Conservation (phyloP, 345 rosid species). For the Linum trigynum region DNA sequence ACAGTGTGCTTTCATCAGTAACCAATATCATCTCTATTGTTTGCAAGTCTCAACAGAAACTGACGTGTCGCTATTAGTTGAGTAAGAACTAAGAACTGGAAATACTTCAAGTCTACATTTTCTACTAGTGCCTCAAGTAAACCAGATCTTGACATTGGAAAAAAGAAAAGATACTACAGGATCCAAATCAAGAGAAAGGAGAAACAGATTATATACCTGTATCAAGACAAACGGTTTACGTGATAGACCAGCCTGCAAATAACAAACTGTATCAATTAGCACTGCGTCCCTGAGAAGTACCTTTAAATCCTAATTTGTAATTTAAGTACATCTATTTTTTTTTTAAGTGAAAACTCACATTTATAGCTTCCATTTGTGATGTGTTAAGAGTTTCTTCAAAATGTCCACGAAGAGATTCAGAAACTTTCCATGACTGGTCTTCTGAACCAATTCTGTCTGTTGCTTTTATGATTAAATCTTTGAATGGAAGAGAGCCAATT, state of each 20-base stretch:
- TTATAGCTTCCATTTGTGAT: constrained; percentile 80
- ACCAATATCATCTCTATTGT: neutral
- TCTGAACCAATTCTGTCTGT: constrained; percentile 39
- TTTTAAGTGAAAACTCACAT: constrained; percentile 37
- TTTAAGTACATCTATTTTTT: too few relatives aligned
- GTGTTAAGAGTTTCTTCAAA: constrained; percentile 56
- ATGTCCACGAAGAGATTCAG: constrained; percentile 50
- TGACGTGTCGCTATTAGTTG: neutral
- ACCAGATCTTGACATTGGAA: neutral
- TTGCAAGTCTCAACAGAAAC: too few relatives aligned
- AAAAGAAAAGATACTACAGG: constrained; percentile 11
- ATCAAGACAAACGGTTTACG: constrained; percentile 74
- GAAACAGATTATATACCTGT: constrained; percentile 48
- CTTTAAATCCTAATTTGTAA: neutral
- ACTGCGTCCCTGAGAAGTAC: too few relatives aligned
- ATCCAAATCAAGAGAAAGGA: neutral
- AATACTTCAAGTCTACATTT: neutral
- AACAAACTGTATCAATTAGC: neutral
- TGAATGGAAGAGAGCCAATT: constrained; percentile 77
- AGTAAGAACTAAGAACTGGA: neutral
- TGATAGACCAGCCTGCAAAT: constrained; percentile 76
- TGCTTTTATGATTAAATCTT: constrained; percentile 67
- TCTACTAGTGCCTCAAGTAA: neutral
- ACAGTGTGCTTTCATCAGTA: neutral
- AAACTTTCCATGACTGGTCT: constrained; percentile 74